These are phyloP conservation scores for Fonsecaea multimorphosa DNA, from an alignment of 2,329 filamentous ascomycete species.

Conservation along the genomic window DNA sequence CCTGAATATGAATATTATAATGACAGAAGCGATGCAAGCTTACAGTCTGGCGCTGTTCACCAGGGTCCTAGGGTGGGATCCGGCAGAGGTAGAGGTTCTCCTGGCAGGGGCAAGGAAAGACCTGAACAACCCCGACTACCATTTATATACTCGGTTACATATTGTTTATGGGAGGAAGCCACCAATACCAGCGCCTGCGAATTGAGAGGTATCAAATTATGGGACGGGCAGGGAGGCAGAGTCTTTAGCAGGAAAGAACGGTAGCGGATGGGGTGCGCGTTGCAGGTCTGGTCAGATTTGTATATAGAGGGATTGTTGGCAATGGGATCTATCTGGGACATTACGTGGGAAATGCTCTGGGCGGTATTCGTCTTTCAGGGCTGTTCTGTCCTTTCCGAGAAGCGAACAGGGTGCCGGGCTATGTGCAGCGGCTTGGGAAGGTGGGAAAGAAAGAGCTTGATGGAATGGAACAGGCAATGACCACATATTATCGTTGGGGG, in stretches of 20 bases:
- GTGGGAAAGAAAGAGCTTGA: background rate
- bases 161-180: slow-evolving; percentile 29
- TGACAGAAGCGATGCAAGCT: slow-evolving; percentile 46
- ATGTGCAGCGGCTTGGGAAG: too few species aligned
- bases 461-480: background rate
- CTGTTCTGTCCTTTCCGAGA: too few species aligned
- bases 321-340: background rate
- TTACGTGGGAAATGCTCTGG: background rate
- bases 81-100: slow-evolving; percentile 47
- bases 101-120: slow-evolving; percentile 47
- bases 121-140: slow-evolving; percentile 28
- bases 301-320: background rate
- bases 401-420: too few species aligned
- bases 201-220: background rate
- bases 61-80: slow-evolving; percentile 44
- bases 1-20: slow-evolving; percentile 40
- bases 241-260: background rate
- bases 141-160: slow-evolving; percentile 31
- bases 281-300: background rate
- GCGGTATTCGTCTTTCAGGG: background rate
- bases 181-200: background rate
- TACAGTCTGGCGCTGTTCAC: slow-evolving; percentile 50
- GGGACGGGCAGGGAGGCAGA: background rate
- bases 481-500: too few species aligned
- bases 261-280: background rate